Percentiles rank a stretch among this genome's conserved stretches.
phyloP scores from a whole-genome alignment of 1,284 basidiomycete species.

The Apiotrichum gamsii region DNA sequence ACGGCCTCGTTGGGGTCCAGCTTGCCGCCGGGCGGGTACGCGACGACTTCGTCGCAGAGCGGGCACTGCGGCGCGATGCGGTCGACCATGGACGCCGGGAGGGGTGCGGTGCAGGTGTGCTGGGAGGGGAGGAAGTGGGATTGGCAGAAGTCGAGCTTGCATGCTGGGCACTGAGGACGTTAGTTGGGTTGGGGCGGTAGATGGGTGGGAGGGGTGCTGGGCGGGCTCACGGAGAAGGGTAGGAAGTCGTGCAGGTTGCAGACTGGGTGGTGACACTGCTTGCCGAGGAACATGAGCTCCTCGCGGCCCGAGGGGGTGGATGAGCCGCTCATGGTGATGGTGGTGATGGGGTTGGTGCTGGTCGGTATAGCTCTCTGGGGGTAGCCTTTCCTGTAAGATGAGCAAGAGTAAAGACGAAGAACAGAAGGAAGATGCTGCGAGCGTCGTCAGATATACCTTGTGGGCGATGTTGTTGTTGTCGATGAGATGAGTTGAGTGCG shows the following conservation, averaged over 20 bases:
- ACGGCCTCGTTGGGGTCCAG: conserved; percentile 42
- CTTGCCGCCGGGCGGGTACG: conserved; percentile 19
- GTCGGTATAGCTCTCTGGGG: background rate
- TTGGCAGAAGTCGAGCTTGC: conserved; percentile 43
- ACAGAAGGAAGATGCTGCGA: too few species aligned
- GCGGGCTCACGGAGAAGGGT: conserved; percentile 39
- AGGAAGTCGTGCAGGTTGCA: conserved; percentile 47
- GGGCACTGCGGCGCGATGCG: conserved; percentile 46
- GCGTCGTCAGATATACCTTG: too few species aligned
- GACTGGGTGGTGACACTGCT: conserved; percentile 40
- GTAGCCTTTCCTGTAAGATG: too few species aligned
- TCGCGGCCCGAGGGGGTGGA: conserved; percentile 12
- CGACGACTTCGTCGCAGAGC: conserved; percentile 40
- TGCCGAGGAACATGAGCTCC: conserved; percentile 46
- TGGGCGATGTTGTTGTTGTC: too few species aligned
- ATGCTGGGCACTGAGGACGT: conserved; percentile 36
- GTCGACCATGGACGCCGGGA: conserved; percentile 42
- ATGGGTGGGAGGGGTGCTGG: background rate
- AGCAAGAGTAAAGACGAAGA: too few species aligned
- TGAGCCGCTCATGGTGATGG: conserved; percentile 10
- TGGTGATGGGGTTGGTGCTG: background rate
- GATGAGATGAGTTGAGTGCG: too few species aligned
- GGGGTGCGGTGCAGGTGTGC: conserved; percentile 40
- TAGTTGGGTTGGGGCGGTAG: too few species aligned
- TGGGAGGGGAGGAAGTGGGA: conserved; percentile 43